A percentile compares a stretch with the other conserved stretches of the same genome.
phyloP scores from a whole-genome alignment of 2,329 filamentous ascomycete genomes.

The Chalaropsis thielavioides region DNA sequence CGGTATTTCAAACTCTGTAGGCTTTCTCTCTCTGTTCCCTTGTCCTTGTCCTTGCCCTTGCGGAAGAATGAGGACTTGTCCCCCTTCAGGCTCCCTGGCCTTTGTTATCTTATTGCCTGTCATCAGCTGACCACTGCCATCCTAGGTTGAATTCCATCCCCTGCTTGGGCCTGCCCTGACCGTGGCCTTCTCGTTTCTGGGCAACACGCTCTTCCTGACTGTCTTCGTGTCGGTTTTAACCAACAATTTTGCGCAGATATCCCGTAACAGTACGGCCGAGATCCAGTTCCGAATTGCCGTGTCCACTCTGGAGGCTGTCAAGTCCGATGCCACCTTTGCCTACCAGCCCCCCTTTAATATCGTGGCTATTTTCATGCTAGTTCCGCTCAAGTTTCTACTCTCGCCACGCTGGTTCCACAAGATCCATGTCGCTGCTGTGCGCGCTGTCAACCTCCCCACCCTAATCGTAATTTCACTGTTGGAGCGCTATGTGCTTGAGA shows the following conservation, averaged over 20 bases:
- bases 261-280: constrained; percentile 63
- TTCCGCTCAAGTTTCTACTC: constrained; percentile 65
- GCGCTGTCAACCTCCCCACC: constrained; percentile 59
- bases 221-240: constrained; percentile 77
- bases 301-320: constrained; percentile 71
- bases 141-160: constrained; percentile 59
- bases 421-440: constrained; percentile 65
- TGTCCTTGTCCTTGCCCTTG: too few species aligned
- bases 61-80: background rate
- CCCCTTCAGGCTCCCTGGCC: background rate
- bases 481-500: constrained; percentile 52
- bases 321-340: constrained; percentile 68
- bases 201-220: constrained; percentile 78
- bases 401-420: constrained; percentile 83
- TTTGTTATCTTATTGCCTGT: background rate
- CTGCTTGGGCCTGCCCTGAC: constrained; percentile 67
- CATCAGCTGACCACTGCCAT: constrained; percentile 33
- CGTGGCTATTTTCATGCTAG: constrained; percentile 55
- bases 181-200: constrained; percentile 72
- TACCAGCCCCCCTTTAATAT: constrained; percentile 78
- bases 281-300: constrained; percentile 72
- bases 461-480: constrained; percentile 55
- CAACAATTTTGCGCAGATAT: constrained; percentile 69
- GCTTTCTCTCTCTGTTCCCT: too few species aligned
- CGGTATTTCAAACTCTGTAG: constrained; percentile 43